phyloP scores from a whole-genome alignment of 495 filamentous ascomycete genomes.

The Endocarpon pusillum region DNA sequence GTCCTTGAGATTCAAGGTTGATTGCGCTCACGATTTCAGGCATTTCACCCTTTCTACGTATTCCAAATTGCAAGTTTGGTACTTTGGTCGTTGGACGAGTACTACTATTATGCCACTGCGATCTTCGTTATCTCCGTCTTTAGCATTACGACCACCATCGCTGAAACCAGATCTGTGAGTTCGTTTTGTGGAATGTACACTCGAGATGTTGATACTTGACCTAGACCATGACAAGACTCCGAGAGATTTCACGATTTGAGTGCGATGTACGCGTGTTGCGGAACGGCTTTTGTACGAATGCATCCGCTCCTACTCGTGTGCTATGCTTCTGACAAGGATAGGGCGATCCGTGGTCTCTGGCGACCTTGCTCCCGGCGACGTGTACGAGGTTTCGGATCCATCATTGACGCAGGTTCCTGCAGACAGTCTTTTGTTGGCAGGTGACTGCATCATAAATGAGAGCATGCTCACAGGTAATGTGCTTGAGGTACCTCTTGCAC shows the following conservation, averaged over 20 bases:
- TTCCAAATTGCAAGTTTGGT: conserved; percentile 92
- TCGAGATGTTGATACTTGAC: conserved; percentile 3
- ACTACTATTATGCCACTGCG: conserved; percentile 93
- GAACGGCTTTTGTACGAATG: conserved; percentile 82
- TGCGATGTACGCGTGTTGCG: conserved; percentile 87
- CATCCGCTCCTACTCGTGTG: conserved; percentile 1
- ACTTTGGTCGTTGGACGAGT: conserved; percentile 88
- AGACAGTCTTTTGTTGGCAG: conserved; percentile 80
- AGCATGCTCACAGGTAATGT: conserved; percentile 83
- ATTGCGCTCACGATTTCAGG: conserved; percentile 27
- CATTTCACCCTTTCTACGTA: conserved; percentile 93
- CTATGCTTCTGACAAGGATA: conserved; percentile 13
- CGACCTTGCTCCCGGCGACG: conserved; percentile 87
- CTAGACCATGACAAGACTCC: conserved; percentile 75
- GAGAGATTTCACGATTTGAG: conserved; percentile 85
- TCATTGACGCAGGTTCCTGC: conserved; percentile 85
- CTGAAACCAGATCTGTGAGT: conserved; percentile 71
- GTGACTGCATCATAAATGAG: conserved; percentile 97
- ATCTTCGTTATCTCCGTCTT: conserved; percentile 90
- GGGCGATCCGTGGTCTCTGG: conserved; percentile 73
- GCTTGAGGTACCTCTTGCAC: background rate
- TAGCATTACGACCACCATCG: conserved; percentile 74
- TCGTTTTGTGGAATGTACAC: background rate
- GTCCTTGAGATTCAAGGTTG: conserved; percentile 8
- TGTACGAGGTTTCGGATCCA: conserved; percentile 94